Conservation (phyloP, 768 basidiomycete species). For the Sistotremastrum suecicum region DNA sequence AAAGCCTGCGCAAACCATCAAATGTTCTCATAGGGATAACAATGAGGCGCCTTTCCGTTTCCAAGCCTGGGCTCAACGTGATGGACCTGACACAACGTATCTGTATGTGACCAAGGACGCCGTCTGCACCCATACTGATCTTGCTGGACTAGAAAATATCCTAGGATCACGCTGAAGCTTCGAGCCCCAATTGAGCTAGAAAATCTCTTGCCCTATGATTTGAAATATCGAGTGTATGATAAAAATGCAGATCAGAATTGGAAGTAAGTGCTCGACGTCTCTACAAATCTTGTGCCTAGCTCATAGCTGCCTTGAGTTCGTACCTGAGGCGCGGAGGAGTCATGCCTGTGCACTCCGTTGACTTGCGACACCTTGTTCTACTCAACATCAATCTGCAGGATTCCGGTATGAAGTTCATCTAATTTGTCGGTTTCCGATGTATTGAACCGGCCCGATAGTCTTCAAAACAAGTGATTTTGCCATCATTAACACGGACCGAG, state of each 20-base stretch:
- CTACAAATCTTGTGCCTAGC: neutral
- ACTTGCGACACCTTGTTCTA: conserved; percentile 77
- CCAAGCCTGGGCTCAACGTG: conserved; percentile 80
- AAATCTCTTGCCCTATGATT: conserved; percentile 85
- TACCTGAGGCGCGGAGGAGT: conserved; percentile 87
- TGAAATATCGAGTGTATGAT: conserved; percentile 95
- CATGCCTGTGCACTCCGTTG: conserved; percentile 94
- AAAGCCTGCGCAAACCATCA: conserved; percentile 52
- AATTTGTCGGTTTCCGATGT: neutral
- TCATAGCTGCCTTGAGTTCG: conserved; percentile 29
- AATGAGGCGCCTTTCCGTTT: conserved; percentile 86
- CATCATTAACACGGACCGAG: conserved; percentile 89
- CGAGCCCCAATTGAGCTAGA: conserved; percentile 92
- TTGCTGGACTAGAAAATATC: conserved; percentile 46
- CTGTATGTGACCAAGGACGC: conserved; percentile 29
- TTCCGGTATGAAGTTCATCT: conserved; percentile 39
- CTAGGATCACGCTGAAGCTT: conserved; percentile 72
- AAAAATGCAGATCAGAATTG: conserved; percentile 91
- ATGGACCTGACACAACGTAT: conserved; percentile 36
- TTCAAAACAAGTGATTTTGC: conserved; percentile 93
- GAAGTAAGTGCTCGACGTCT: conserved; percentile 10
- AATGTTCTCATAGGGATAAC: conserved; percentile 70
- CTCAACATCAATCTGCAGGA: conserved; percentile 88
- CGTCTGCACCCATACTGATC: neutral
- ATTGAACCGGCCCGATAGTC: conserved; percentile 27